A percentile compares a stretch with the other conserved stretches of the same genome.
These are phyloP conservation scores for Sextonia rubra DNA, from an alignment of 164 flowering plant species.

Conservation along the genomic window DNA sequence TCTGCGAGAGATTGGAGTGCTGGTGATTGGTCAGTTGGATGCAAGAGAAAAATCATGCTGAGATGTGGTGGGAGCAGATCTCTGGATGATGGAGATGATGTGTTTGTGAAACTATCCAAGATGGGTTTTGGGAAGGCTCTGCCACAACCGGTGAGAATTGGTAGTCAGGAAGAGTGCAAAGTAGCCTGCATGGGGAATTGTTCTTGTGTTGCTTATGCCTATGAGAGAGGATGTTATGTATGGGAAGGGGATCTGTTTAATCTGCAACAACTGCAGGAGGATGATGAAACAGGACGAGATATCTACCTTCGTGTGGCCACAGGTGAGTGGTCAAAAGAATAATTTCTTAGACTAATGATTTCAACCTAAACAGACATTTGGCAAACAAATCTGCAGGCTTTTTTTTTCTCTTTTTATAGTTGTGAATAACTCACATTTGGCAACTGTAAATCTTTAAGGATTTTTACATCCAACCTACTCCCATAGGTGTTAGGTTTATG, in stretches of 20 bases:
- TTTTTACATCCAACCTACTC: no score
- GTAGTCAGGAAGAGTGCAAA: constrained; percentile 16
- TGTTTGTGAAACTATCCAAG: not conserved
- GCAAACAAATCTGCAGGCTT: no score
- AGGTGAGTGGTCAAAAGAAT: no score
- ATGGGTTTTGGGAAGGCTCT: constrained; percentile 24
- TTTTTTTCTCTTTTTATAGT: no score
- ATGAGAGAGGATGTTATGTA: not conserved
- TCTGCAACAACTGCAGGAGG: no score
- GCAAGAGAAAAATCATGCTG: constrained; percentile 12
- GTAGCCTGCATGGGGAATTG: not conserved
- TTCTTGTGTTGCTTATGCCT: not conserved
- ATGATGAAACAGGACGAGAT: no score
- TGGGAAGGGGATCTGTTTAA: not conserved
- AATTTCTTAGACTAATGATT: no score
- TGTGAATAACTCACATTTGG: no score
- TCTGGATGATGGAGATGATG: not conserved
- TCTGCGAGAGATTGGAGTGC: constrained; percentile 10
- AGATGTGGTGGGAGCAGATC: not conserved
- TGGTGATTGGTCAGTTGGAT: constrained; percentile 9
- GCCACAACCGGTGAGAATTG: constrained; percentile 15
- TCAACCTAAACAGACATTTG: no score
- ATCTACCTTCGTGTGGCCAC: no score
- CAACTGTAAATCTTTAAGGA: no score
- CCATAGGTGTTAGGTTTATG: no score